Evolutionary conservation across 1,139 yeast genomes (phyloP).

Genomic region (Yamadazyma spencermartinsiae): DNA sequence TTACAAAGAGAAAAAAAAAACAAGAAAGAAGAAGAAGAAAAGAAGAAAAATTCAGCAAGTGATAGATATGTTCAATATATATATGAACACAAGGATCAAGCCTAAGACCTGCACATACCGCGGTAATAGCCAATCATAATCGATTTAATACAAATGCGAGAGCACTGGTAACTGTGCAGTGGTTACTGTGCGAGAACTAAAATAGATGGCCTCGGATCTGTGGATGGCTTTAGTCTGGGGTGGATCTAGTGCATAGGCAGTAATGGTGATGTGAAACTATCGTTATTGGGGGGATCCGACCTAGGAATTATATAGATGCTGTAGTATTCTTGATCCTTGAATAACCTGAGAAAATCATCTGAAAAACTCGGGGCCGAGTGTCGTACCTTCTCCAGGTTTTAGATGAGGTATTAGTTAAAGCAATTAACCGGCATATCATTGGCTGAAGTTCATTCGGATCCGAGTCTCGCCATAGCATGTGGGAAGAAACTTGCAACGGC

Average conservation of each 20-base stretch:
- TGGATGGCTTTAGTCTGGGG: no score
- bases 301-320: no score
- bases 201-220: no score
- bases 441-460: conserved; percentile 13
- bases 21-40: not conserved
- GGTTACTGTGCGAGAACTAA: no score
- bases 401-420: conserved; percentile 6
- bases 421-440: conserved; percentile 6
- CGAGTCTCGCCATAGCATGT: conserved; percentile 11
- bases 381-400: conserved; percentile 13
- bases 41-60: not conserved
- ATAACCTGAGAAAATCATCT: no score
- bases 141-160: conserved; percentile 12
- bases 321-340: no score
- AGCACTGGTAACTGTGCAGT: no score
- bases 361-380: not conserved
- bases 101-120: not conserved
- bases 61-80: not conserved
- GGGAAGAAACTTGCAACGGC: no score
- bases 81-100: conserved; percentile 1
- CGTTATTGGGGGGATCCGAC: no score
- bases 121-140: conserved; percentile 10
- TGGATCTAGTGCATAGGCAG: no score
- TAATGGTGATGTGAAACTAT: no score
- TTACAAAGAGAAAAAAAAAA: conserved; percentile 6